phyloP scores from a whole-genome alignment of 257 asterid species.

The Salvia splendens region DNA sequence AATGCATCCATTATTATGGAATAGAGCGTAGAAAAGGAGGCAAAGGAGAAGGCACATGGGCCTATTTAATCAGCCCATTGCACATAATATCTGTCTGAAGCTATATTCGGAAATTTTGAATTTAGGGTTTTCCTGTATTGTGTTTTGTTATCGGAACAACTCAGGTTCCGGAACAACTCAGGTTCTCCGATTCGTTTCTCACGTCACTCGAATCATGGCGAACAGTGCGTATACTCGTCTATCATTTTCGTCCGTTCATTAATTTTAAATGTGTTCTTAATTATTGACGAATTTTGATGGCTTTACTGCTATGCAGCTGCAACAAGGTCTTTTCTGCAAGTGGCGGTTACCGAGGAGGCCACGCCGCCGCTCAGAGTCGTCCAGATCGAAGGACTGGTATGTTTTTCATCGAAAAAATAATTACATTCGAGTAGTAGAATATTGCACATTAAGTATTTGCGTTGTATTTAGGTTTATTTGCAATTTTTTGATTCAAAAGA shows the following conservation, averaged over 20 bases:
- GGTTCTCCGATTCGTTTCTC: not conserved
- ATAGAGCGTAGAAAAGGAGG: too few relatives aligned
- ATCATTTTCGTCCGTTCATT: not conserved
- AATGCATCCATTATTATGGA: too few relatives aligned
- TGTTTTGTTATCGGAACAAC: not conserved
- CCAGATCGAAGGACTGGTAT: slow-evolving; percentile 97
- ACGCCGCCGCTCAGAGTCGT: slow-evolving; percentile 90
- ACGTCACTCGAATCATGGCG: slow-evolving; percentile 33
- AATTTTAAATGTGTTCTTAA: not conserved
- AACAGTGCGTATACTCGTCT: slow-evolving; percentile 30
- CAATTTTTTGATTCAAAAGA: not conserved
- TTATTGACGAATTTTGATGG: slow-evolving; percentile 2
- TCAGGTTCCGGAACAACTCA: not conserved
- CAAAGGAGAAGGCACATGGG: slow-evolving; percentile 1
- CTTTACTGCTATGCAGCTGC: slow-evolving; percentile 45
- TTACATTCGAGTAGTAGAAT: slow-evolving; percentile 1
- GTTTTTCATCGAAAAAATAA: slow-evolving; percentile 5
- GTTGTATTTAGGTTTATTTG: not conserved
- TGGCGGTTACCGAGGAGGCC: slow-evolving; percentile 79
- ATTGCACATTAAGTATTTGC: not conserved
- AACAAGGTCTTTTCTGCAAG: slow-evolving; percentile 83
- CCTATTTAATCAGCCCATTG: slow-evolving; percentile 9
- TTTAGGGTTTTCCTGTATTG: slow-evolving; percentile 32
- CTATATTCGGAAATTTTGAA: not conserved
- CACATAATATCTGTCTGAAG: not conserved